These are phyloP conservation scores for Zopfochytrium polystomum DNA, from an alignment of 371 early-diverging fungal genomes.

Conservation along the genomic window DNA sequence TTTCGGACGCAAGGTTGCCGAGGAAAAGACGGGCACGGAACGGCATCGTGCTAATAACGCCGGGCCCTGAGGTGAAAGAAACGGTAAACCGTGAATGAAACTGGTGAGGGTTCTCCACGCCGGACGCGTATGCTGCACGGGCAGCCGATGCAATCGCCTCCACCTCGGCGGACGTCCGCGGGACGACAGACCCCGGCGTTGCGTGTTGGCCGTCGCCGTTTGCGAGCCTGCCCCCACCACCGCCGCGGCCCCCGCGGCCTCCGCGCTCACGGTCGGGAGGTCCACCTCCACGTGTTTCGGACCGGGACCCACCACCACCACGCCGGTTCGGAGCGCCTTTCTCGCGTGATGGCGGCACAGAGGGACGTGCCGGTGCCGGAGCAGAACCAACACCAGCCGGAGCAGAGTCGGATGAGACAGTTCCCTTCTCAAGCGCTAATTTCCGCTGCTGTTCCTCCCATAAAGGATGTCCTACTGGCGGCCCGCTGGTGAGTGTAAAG, in stretches of 20 bases:
- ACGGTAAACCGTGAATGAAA: conserved; percentile 42
- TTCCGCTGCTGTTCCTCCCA: conserved; percentile 29
- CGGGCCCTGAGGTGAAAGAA: conserved; percentile 18
- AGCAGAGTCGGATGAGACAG: neutral
- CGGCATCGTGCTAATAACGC: conserved; percentile 32
- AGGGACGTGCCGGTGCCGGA: neutral
- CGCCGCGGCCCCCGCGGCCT: conserved; percentile 1
- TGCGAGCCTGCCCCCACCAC: neutral
- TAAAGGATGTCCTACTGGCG: conserved; percentile 29
- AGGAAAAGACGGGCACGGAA: conserved; percentile 40
- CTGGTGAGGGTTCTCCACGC: conserved; percentile 9
- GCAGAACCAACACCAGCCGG: neutral
- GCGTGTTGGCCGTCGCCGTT: conserved; percentile 14
- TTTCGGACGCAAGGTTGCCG: conserved; percentile 46
- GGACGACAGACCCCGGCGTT: conserved; percentile 13
- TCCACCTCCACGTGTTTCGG: neutral
- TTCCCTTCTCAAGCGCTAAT: too few relatives aligned
- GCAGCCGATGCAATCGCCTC: conserved; percentile 7
- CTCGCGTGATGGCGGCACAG: neutral
- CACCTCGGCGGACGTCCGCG: conserved; percentile 15
- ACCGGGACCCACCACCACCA: conserved; percentile 1
- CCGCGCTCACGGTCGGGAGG: conserved; percentile 2
- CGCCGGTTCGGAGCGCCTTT: neutral
- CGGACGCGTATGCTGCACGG: conserved; percentile 6
- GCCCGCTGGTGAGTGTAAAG: conserved; percentile 10